phyloP scores from a whole-genome alignment of 768 basidiomycete genomes.

The Suillus fuscotomentosus region DNA sequence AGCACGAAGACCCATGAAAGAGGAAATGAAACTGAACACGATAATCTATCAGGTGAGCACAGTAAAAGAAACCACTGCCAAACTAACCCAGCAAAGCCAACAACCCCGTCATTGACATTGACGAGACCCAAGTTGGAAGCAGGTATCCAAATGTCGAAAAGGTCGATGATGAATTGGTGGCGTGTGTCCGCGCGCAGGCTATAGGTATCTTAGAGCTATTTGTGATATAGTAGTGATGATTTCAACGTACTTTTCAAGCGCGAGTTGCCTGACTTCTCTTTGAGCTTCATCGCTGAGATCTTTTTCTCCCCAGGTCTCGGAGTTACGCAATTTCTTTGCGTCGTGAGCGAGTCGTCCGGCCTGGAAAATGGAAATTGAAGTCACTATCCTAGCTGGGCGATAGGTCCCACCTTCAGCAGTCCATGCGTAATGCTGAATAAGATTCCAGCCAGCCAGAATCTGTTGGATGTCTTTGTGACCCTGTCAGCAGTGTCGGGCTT shows the following conservation, averaged over 20 bases:
- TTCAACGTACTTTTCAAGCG: slow-evolving; percentile 49
- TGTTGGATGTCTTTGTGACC: slow-evolving; percentile 66
- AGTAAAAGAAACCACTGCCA: slow-evolving; percentile 8
- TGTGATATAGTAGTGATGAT: background rate
- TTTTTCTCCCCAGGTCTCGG: slow-evolving; percentile 57
- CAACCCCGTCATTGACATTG: slow-evolving; percentile 76
- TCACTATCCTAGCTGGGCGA: background rate
- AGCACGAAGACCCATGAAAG: slow-evolving; percentile 63
- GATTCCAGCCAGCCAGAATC: slow-evolving; percentile 89
- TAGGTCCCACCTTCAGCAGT: slow-evolving; percentile 55
- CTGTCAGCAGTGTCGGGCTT: slow-evolving; percentile 58
- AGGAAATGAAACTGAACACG: slow-evolving; percentile 58
- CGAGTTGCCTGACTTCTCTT: slow-evolving; percentile 60
- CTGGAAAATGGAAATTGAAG: slow-evolving; percentile 32
- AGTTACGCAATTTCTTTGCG: slow-evolving; percentile 46
- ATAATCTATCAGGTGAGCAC: slow-evolving; percentile 6
- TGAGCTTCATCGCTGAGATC: slow-evolving; percentile 64
- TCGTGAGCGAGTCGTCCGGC: slow-evolving; percentile 62
- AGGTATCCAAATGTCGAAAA: slow-evolving; percentile 88
- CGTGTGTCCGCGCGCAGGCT: slow-evolving; percentile 66
- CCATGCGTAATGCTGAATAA: slow-evolving; percentile 73
- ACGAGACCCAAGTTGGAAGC: slow-evolving; percentile 76
- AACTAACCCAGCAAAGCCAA: slow-evolving; percentile 84
- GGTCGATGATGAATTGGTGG: slow-evolving; percentile 81
- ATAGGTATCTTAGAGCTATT: slow-evolving; percentile 10